A percentile compares a stretch with the other conserved stretches of the same genome.
Conservation (phyloP, 495 filamentous ascomycete species). For the Hypoxylon fragiforme region DNA sequence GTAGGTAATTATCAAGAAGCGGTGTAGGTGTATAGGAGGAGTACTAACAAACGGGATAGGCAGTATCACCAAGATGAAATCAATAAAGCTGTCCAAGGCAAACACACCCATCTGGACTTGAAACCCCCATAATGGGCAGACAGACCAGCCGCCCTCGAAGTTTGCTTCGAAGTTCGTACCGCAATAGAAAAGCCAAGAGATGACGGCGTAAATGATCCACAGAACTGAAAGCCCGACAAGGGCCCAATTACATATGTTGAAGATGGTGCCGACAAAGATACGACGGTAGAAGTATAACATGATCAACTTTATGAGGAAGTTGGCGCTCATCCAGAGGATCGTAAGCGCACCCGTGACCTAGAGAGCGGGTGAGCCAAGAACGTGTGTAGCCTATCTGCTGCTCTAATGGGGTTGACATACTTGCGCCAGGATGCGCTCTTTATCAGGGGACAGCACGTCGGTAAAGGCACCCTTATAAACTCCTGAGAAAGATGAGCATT, state of each 20-base stretch:
- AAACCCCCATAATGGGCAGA: constrained; percentile 1
- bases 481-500: background rate
- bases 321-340: constrained; percentile 3
- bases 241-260: constrained; percentile 1
- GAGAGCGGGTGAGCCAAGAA: background rate
- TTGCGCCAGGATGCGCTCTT: background rate
- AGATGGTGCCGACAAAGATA: background rate
- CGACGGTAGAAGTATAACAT: constrained; percentile 5
- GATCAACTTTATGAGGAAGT: constrained; percentile 4
- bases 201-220: constrained; percentile 1
- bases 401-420: background rate
- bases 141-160: background rate
- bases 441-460: background rate
- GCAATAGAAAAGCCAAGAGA: constrained; percentile 1
- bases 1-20: too few species aligned
- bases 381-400: background rate
- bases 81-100: constrained; percentile 5
- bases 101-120: constrained; percentile 5
- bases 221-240: background rate
- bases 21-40: background rate
- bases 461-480: background rate
- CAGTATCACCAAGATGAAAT: background rate
- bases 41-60: constrained; percentile 4
- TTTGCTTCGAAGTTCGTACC: background rate
- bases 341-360: constrained; percentile 1